phyloP scores from a whole-genome alignment of 2,329 filamentous ascomycete genomes.

The Phyllosticta capitalensis region DNA sequence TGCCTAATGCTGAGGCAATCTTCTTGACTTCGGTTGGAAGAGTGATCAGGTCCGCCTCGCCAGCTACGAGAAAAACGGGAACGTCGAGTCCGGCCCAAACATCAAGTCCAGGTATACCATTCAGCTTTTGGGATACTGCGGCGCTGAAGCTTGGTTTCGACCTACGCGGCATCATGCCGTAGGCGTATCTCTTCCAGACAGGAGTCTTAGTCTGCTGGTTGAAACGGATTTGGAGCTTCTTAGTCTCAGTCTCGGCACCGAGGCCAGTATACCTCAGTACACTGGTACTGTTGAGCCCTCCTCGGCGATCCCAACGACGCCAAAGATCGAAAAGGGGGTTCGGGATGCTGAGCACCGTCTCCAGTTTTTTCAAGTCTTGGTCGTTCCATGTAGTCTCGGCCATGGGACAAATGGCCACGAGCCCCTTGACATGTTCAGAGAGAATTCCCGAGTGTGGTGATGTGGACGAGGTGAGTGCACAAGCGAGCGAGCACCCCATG shows the following conservation, averaged over 20 bases:
- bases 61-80: constrained; percentile 71
- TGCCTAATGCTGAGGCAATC: constrained; percentile 44
- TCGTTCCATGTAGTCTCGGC: constrained; percentile 47
- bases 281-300: constrained; percentile 67
- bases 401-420: constrained; percentile 74
- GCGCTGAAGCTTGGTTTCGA: constrained; percentile 14
- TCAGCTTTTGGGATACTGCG: constrained; percentile 38
- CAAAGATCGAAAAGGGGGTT: constrained; percentile 64
- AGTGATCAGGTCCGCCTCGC: constrained; percentile 66
- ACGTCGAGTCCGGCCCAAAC: constrained; percentile 64
- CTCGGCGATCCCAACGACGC: constrained; percentile 67
- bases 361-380: neutral
- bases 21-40: constrained; percentile 60
- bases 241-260: constrained; percentile 55
- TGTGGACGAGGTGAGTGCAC: constrained; percentile 56
- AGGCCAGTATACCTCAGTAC: constrained; percentile 67
- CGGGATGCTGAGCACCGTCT: constrained; percentile 58
- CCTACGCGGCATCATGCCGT: constrained; percentile 53
- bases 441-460: constrained; percentile 45
- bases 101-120: constrained; percentile 59
- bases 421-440: constrained; percentile 58
- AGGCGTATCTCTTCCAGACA: constrained; percentile 74
- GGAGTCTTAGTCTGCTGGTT: constrained; percentile 77
- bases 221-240: constrained; percentile 59
- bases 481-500: constrained; percentile 74